These are phyloP conservation scores for Syncephalis fuscata DNA, from an alignment of 371 early-diverging fungal species.

Conservation along the genomic window DNA sequence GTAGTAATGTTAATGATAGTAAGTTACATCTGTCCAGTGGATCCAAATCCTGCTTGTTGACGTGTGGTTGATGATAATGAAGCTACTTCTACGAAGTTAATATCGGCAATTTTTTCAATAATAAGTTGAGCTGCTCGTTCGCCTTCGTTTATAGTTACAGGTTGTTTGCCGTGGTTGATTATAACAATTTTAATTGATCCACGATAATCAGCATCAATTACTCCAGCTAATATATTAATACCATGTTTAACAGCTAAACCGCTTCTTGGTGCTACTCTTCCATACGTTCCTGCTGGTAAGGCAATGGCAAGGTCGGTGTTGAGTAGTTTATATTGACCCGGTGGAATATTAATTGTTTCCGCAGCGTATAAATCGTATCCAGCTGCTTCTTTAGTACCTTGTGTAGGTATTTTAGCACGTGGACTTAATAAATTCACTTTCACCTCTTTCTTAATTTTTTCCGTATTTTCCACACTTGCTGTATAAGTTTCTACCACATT, in stretches of 20 bases:
- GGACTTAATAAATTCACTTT: too few relatives aligned
- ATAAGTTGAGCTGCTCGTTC: slow-evolving; percentile 95
- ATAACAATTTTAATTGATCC: slow-evolving; percentile 15
- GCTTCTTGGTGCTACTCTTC: slow-evolving; percentile 87
- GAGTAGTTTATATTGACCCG: slow-evolving; percentile 51
- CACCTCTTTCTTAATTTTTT: too few relatives aligned
- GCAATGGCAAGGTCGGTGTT: slow-evolving; percentile 70
- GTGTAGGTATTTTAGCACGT: slow-evolving; percentile 64
- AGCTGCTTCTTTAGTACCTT: slow-evolving; percentile 70
- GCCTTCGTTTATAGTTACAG: slow-evolving; percentile 63
- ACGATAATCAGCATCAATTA: slow-evolving; percentile 92
- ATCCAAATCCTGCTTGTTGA: slow-evolving; percentile 87
- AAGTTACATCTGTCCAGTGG: slow-evolving; percentile 50
- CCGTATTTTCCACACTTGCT: too few relatives aligned
- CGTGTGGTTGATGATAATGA: slow-evolving; percentile 56
- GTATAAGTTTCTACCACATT: too few relatives aligned
- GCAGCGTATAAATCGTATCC: slow-evolving; percentile 96
- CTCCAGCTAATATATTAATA: slow-evolving; percentile 93
- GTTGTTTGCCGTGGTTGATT: slow-evolving; percentile 17
- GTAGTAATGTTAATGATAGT: too few relatives aligned
- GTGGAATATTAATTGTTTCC: too few relatives aligned
- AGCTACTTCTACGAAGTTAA: slow-evolving; percentile 61
- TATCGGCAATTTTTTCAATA: slow-evolving; percentile 68
- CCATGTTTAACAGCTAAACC: slow-evolving; percentile 86
- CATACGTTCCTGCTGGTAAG: slow-evolving; percentile 78